phyloP scores from a whole-genome alignment of 768 basidiomycete species.

The Boletus sp. region DNA sequence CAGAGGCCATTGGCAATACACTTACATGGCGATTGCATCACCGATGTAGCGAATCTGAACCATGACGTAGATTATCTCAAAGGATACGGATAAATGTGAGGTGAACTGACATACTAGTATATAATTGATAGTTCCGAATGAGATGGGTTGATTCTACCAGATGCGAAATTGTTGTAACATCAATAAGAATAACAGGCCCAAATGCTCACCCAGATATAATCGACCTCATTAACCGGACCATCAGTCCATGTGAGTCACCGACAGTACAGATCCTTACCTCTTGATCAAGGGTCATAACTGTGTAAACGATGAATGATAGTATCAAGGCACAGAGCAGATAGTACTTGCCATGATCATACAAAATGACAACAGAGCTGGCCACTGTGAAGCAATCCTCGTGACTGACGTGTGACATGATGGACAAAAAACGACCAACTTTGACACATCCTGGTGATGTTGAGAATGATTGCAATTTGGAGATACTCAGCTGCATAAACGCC shows the following conservation, averaged over 20 bases:
- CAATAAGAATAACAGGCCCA: not conserved
- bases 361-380: constrained; percentile 2
- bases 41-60: constrained; percentile 13
- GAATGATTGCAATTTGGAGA: not conserved
- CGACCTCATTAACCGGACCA: not conserved
- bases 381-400: not conserved
- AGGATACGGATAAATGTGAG: not conserved
- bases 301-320: not conserved
- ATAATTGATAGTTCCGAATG: constrained; percentile 20
- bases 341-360: constrained; percentile 21
- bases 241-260: not conserved
- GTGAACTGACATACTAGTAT: not conserved
- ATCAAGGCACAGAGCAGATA: not conserved
- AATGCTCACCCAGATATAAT: not conserved
- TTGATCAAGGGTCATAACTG: constrained; percentile 6
- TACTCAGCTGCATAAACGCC: not conserved
- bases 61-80: not conserved
- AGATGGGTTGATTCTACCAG: constrained; percentile 3
- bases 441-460: not conserved
- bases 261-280: not conserved
- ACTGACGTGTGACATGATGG: not conserved
- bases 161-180: not conserved
- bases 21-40: constrained; percentile 12
- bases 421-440: too few species aligned
- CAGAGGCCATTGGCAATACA: not conserved